Base-by-base conservation (phyloP, 306 rosid species). In the Chamaecrista fasciculata region DNA sequence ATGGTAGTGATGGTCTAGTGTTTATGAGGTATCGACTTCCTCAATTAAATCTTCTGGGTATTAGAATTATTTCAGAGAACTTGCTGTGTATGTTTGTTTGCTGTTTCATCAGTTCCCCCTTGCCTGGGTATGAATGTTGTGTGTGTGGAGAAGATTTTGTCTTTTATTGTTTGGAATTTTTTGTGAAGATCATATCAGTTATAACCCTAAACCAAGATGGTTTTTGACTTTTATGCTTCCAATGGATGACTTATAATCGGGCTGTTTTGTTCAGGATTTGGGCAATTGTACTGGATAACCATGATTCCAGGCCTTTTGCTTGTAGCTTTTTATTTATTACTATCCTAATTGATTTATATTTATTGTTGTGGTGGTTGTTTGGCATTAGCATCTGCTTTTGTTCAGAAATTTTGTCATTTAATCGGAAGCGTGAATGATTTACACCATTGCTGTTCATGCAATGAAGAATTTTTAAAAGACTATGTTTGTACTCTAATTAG, bases 181-280 rank as follows among this genome's bases (percentile, higher is more conserved):
- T 72, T 61, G 33, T 57, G 53, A 74, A 61, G 67, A 72, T 67
- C 67, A 51, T 52, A 51, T 34, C 29, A 20, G 14, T 15, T 59
- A 56, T 58, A 40, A 46, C 20, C 19, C n/a, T n/a, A 14, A 55
- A 29, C 67, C 87, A 44, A 59, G 69, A 68, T 82, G 50, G 62
- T 69, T 44, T 20, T 15, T 59, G 47, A 65, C 53, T 65, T 15
- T 10, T 25, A 50, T 63, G 52, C 29, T 47, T 62, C 48, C 33
- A 40, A 23, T 71, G 36, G 23, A 40, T 71, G 55, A 24, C 53
- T 66, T 66, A 28, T 66, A 52, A 44, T 69, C 31, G 68, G 68
- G 33, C 40, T 64, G 31, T 60, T 71, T 69, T 51, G 36, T 44
- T 80, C 39, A 69, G 24, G 67, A 66, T 50, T 44, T 62, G 66